These are phyloP conservation scores for Psilocybe cyanescens DNA, from an alignment of 768 basidiomycete genomes.

Conservation along the genomic window DNA sequence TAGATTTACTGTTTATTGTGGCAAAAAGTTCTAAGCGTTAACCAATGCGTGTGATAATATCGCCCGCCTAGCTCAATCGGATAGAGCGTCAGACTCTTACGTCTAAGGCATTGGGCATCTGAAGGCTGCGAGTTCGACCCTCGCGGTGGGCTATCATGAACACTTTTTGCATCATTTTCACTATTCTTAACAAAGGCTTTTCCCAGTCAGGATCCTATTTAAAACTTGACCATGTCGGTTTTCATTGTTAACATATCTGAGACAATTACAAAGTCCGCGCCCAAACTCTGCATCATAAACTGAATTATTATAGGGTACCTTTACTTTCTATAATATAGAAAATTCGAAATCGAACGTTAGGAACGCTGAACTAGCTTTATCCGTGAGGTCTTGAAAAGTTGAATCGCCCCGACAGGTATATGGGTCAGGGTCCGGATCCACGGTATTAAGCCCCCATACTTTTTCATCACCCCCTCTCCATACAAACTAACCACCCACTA, in stretches of 20 bases:
- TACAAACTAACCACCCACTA: constrained; percentile 41
- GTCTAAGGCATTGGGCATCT: constrained; percentile 42
- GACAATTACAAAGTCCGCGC: no score
- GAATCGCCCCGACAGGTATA: constrained; percentile 45
- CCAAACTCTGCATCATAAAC: background rate
- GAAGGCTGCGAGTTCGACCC: constrained; percentile 87
- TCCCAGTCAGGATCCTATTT: no score
- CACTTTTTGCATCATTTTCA: background rate
- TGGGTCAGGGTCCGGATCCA: constrained; percentile 33
- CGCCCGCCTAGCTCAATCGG: constrained; percentile 69
- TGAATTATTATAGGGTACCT: background rate
- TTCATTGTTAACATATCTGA: no score
- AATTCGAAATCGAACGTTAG: background rate
- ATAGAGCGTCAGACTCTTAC: constrained; percentile 64
- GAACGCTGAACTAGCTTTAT: constrained; percentile 6
- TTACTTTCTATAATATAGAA: background rate
- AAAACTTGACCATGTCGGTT: no score
- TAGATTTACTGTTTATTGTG: no score
- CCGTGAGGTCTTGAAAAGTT: constrained; percentile 32
- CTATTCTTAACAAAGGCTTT: no score
- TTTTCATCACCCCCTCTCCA: constrained; percentile 40
- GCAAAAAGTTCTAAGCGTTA: no score
- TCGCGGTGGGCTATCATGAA: constrained; percentile 69
- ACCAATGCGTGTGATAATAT: background rate
- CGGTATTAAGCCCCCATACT: constrained; percentile 42